phyloP scores from a whole-genome alignment of 371 early-diverging fungal species.

The Massospora cicadina region DNA sequence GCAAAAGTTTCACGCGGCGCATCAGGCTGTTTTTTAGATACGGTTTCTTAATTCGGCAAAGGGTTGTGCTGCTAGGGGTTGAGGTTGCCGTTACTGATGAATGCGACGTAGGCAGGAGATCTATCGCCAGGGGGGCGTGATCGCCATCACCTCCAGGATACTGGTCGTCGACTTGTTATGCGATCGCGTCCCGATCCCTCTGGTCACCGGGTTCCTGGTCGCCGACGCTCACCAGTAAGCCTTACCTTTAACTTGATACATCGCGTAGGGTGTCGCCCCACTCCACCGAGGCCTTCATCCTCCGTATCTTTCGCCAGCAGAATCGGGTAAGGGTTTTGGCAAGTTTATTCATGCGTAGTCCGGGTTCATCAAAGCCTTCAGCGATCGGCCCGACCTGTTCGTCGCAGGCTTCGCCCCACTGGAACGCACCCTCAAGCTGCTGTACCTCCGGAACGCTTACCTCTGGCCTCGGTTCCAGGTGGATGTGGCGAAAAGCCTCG shows the following conservation, averaged over 20 bases:
- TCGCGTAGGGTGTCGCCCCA: slow-evolving; percentile 41
- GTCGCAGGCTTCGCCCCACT: slow-evolving; percentile 60
- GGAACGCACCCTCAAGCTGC: slow-evolving; percentile 60
- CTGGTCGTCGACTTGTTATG: slow-evolving; percentile 89
- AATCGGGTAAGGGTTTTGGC: slow-evolving; percentile 31
- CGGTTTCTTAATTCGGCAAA: too few species aligned
- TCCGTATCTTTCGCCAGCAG: slow-evolving; percentile 55
- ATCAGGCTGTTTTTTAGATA: background rate
- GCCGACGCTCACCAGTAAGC: slow-evolving; percentile 64
- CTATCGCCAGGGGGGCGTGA: slow-evolving; percentile 74
- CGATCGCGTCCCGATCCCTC: slow-evolving; percentile 47
- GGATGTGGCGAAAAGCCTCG: slow-evolving; percentile 36
- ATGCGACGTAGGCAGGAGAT: background rate
- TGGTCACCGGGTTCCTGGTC: slow-evolving; percentile 75
- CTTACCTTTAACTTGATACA: background rate
- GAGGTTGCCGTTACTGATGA: too few species aligned
- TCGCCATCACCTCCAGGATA: slow-evolving; percentile 76
- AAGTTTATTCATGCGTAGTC: slow-evolving; percentile 17
- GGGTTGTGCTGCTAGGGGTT: too few species aligned
- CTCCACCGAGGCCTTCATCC: slow-evolving; percentile 74
- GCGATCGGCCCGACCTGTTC: slow-evolving; percentile 69
- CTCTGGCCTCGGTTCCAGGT: slow-evolving; percentile 85
- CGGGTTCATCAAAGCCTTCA: slow-evolving; percentile 87
- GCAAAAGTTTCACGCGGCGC: background rate
- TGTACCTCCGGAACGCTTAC: slow-evolving; percentile 61